Evolutionary conservation across 306 rosid genomes (phyloP).

Genomic region (Ormosia semicastrata): DNA sequence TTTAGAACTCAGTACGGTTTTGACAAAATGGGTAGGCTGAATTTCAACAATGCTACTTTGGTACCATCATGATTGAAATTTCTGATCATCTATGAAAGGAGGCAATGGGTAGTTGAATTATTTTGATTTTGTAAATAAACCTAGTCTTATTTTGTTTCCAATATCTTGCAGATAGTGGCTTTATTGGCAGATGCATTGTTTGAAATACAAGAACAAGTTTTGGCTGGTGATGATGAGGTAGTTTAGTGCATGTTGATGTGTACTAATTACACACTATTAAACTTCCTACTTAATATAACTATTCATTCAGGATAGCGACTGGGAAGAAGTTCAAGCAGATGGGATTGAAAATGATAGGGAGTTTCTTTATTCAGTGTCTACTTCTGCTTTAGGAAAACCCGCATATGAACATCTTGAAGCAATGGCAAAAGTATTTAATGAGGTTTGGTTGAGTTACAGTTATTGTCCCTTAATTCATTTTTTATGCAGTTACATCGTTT

Average conservation of each 20-base stretch:
- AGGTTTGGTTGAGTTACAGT: constrained; percentile 51
- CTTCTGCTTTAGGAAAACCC: constrained; percentile 56
- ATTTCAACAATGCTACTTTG: not conserved
- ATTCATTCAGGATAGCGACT: constrained; percentile 76
- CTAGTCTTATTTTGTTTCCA: not conserved
- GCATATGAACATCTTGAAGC: constrained; percentile 78
- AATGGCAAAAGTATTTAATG: constrained; percentile 73
- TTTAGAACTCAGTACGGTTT: constrained; percentile 10
- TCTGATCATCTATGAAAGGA: not conserved
- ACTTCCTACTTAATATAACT: not conserved
- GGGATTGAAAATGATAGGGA: constrained; percentile 49
- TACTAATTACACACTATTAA: not conserved
- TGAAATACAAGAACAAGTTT: constrained; percentile 87
- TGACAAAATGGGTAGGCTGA: not conserved
- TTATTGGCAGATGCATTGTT: constrained; percentile 76
- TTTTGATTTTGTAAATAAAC: not conserved
- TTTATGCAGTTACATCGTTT: constrained; percentile 7
- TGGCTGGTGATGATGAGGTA: constrained; percentile 70
- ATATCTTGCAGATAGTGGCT: constrained; percentile 69
- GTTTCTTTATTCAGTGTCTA: constrained; percentile 50
- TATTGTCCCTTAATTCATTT: not conserved
- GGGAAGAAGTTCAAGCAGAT: constrained; percentile 82
- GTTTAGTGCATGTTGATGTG: constrained; percentile 17
- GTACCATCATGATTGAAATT: not conserved
- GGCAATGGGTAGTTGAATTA: not conserved